These are phyloP conservation scores for Leishmania arabica DNA, from an alignment of 208 protist species.

Conservation along the genomic window DNA sequence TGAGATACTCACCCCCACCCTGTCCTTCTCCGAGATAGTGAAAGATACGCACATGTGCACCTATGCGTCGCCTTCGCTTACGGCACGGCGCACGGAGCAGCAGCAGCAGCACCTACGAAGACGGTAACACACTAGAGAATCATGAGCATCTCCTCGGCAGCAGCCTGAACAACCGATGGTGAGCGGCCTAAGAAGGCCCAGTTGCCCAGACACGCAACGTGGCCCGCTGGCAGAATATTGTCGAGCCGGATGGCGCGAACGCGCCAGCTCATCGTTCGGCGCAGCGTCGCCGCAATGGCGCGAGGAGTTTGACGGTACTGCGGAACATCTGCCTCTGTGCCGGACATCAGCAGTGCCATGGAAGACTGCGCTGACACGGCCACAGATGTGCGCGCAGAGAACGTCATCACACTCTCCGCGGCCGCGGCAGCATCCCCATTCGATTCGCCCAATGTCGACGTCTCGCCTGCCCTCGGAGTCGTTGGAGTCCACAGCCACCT, in stretches of 20 bases:
- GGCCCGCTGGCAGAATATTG: slow-evolving; percentile 45
- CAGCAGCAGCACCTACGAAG: too few relatives aligned
- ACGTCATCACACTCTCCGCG: neutral
- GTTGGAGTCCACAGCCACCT: slow-evolving; percentile 8
- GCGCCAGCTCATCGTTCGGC: slow-evolving; percentile 53
- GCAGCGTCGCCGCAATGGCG: slow-evolving; percentile 48
- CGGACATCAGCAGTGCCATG: neutral
- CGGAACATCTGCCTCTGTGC: slow-evolving; percentile 5
- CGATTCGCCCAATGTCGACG: neutral
- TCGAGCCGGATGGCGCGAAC: slow-evolving; percentile 56
- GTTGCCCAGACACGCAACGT: slow-evolving; percentile 59
- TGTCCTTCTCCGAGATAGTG: neutral
- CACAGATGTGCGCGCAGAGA: neutral
- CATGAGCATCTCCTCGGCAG: slow-evolving; percentile 52
- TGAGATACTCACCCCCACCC: neutral
- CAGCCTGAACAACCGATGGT: slow-evolving; percentile 43
- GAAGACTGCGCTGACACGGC: neutral
- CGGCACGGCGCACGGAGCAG: neutral
- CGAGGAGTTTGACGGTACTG: slow-evolving; percentile 33
- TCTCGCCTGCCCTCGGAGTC: too few relatives aligned
- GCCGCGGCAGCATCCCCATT: neutral
- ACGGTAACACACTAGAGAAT: slow-evolving; percentile 20
- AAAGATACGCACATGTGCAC: neutral
- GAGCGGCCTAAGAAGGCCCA: slow-evolving; percentile 33
- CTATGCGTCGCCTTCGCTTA: neutral